Percentiles rank a stretch among this genome's conserved stretches.
Conservation (phyloP, 352 stramenopile species). For the Phytophthora sp. region DNA sequence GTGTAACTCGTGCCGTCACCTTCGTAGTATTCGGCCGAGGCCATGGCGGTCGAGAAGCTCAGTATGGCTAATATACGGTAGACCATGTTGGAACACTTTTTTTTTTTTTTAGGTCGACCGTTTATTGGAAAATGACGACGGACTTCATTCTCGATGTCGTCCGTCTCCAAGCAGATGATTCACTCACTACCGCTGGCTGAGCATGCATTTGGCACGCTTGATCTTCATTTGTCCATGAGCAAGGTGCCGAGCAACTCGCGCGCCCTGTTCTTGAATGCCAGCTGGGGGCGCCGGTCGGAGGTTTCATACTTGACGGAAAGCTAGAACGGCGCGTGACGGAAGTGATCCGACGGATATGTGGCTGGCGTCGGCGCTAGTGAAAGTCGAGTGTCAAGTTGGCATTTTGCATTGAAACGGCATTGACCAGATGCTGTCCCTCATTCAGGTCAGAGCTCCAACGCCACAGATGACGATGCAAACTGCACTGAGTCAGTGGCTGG, state of each 20-base stretch:
- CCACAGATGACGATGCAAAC: slow-evolving; percentile 30
- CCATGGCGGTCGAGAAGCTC: neutral
- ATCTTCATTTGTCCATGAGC: slow-evolving; percentile 32
- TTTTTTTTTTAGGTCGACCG: no score
- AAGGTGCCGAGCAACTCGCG: slow-evolving; percentile 27
- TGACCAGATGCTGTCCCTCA: slow-evolving; percentile 2
- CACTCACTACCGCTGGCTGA: no score
- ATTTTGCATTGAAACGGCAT: slow-evolving; percentile 2
- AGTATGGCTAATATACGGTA: slow-evolving; percentile 18
- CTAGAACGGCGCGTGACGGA: neutral
- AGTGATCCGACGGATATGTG: slow-evolving; percentile 14
- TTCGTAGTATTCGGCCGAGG: slow-evolving; percentile 36
- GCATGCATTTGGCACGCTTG: slow-evolving; percentile 22
- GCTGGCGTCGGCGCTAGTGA: slow-evolving; percentile 9
- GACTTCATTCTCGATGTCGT: neutral
- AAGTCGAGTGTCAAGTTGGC: slow-evolving; percentile 5
- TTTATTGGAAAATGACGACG: slow-evolving; percentile 22
- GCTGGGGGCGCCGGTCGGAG: slow-evolving; percentile 12
- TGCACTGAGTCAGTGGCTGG: no score
- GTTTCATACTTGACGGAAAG: slow-evolving; percentile 18
- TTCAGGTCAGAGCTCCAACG: slow-evolving; percentile 10
- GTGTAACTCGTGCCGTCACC: slow-evolving; percentile 52
- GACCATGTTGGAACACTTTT: slow-evolving; percentile 16
- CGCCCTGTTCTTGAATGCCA: slow-evolving; percentile 31
- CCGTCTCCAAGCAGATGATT: no score